Base-by-base conservation (phyloP, 2,329 filamentous ascomycete genomes). In the Dactylonectria estremocensis region DNA sequence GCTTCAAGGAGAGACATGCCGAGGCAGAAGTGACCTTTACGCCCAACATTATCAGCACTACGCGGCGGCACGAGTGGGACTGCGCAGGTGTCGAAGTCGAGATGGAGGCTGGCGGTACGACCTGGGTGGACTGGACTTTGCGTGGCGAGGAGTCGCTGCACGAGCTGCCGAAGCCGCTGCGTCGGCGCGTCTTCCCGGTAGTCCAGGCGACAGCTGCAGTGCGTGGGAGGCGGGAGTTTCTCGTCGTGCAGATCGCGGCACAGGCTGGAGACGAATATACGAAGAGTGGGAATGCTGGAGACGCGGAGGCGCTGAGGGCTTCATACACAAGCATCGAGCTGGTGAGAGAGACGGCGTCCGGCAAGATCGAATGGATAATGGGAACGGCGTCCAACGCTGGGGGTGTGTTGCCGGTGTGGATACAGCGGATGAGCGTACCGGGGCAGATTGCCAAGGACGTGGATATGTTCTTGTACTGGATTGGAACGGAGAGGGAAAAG, bases 331-430 rank as follows among this genome's bases (percentile, higher is more conserved):
- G 89, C 69, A 83, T 94, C 1, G 92, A 95, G 82, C 81, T 88
- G 52, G 81, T 92, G 37, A 81, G 85, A 63, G 81, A 85, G 74
- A 67, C 86, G 5, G 77, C 74, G 4, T 76, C 73, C n/a, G 81
- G 82, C 1, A 78, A 81, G 18, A 69, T 93, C 53, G 90, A 92
- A 79, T 96, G 93, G 93, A 83, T 91, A 65, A 95, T 95, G 92
- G 92, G 89, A 9, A 95, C 93, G 10, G 88, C 90, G 11, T 92
- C 90, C 66, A 88, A 95, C 77, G 93, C 93, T 0, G 85, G 86
- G 61, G 93, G 93, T 0, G 79, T 86, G 31, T 75, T 95, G 63
- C 93, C 93, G 0, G 83, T 86, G 77, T 90, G 85, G 83, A 77
- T 92, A 71, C 92, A 95, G 83, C 90, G 89, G 68, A 74, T 88